phyloP scores from a whole-genome alignment of 129 eudicot species.

The Centrapalus pauciflorus region DNA sequence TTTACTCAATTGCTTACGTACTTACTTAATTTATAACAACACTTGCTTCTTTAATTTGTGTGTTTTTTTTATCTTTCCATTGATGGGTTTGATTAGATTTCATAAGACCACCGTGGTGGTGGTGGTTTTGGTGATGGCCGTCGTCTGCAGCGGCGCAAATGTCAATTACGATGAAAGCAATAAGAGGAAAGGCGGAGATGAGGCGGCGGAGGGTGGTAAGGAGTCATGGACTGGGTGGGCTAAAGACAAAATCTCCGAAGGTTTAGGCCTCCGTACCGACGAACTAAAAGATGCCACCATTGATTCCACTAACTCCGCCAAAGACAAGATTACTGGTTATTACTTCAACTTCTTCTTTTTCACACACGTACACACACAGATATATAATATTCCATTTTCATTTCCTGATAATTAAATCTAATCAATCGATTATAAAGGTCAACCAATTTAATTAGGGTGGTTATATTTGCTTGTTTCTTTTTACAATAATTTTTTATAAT shows the following conservation, averaged over 20 bases:
- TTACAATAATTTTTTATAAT: too few relatives aligned
- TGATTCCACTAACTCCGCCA: too few relatives aligned
- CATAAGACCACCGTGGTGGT: background rate
- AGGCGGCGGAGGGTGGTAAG: constrained; percentile 24
- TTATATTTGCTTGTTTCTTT: too few relatives aligned
- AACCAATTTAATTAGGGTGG: too few relatives aligned
- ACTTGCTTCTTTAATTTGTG: too few relatives aligned
- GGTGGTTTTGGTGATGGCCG: constrained; percentile 11
- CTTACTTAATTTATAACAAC: too few relatives aligned
- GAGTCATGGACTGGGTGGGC: constrained; percentile 92
- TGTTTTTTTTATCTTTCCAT: too few relatives aligned
- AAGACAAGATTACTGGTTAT: constrained; percentile 38
- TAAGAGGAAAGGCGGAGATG: background rate
- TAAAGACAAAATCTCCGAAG: constrained; percentile 61
- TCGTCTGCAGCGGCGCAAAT: constrained; percentile 8
- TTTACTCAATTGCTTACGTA: too few relatives aligned
- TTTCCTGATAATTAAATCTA: too few relatives aligned
- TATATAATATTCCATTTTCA: too few relatives aligned
- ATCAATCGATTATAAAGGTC: too few relatives aligned
- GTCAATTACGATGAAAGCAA: constrained; percentile 23
- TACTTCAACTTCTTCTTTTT: background rate
- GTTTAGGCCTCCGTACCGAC: constrained; percentile 41
- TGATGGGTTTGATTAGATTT: background rate
- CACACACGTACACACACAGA: too few relatives aligned
- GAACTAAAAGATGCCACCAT: constrained; percentile 37